These are phyloP conservation scores for Ceratocystis papillata DNA, from an alignment of 2,329 filamentous ascomycete genomes.

Conservation along the genomic window DNA sequence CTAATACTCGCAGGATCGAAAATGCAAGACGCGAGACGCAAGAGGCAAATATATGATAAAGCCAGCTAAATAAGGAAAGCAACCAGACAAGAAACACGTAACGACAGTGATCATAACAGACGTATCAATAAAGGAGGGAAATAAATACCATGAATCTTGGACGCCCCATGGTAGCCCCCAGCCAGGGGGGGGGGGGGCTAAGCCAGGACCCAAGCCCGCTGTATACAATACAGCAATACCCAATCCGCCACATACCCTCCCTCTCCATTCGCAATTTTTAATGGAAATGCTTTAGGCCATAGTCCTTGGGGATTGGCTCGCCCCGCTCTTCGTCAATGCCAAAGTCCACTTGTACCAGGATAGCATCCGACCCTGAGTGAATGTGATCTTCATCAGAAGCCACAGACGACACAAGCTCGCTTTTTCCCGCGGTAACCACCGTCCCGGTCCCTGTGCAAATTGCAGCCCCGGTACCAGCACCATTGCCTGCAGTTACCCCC, in stretches of 20 bases:
- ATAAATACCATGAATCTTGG: not conserved
- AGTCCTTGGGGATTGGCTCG: slow-evolving; percentile 20
- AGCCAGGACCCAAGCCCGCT: not conserved
- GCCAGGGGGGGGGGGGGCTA: not conserved
- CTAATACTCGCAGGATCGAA: too few relatives aligned
- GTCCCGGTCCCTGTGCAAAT: slow-evolving; percentile 14
- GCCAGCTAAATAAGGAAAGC: too few relatives aligned
- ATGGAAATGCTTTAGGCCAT: slow-evolving; percentile 19
- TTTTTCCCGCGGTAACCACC: slow-evolving; percentile 22
- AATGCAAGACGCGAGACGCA: too few relatives aligned
- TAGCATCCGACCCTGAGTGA: slow-evolving; percentile 28
- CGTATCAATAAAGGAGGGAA: not conserved
- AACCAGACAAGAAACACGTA: too few relatives aligned
- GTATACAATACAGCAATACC: too few relatives aligned
- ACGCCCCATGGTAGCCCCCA: too few relatives aligned
- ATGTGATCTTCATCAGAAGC: slow-evolving; percentile 17
- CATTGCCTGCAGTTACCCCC: slow-evolving; percentile 4
- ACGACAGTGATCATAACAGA: not conserved
- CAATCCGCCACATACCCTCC: not conserved
- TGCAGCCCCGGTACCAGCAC: not conserved
- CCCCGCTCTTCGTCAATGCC: slow-evolving; percentile 29
- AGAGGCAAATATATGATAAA: too few relatives aligned
- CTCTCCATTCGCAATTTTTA: not conserved
- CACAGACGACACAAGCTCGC: slow-evolving; percentile 27
- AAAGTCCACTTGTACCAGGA: slow-evolving; percentile 33